phyloP scores from a whole-genome alignment of 2,329 filamentous ascomycete species.

The Trichoderma oligosporum region DNA sequence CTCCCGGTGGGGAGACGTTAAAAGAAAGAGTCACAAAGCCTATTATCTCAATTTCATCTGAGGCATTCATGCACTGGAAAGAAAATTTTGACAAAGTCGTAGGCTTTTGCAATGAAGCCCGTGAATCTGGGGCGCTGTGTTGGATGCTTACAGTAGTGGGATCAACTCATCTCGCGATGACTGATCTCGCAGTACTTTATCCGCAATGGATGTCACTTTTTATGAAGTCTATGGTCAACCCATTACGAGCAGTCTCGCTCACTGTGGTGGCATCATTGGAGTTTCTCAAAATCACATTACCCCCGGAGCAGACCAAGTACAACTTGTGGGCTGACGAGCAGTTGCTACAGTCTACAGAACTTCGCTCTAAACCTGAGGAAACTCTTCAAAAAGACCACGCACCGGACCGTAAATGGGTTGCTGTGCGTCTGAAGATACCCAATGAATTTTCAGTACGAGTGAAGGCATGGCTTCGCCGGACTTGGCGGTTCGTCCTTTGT shows the following conservation, averaged over 20 bases:
- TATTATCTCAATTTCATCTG: constrained; percentile 60
- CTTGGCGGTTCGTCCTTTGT: constrained; percentile 23
- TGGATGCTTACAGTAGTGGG: constrained; percentile 55
- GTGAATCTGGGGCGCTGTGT: constrained; percentile 41
- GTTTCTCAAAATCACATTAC: constrained; percentile 55
- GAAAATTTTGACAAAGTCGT: constrained; percentile 58
- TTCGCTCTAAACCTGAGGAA: constrained; percentile 37
- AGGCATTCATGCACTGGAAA: constrained; percentile 69
- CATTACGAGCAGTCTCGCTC: constrained; percentile 58
- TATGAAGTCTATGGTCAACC: constrained; percentile 61
- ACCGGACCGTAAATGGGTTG: constrained; percentile 57
- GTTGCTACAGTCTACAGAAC: constrained; percentile 42
- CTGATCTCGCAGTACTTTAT: constrained; percentile 64
- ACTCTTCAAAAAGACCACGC: constrained; percentile 49
- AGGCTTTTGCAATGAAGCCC: constrained; percentile 54
- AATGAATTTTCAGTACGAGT: constrained; percentile 54
- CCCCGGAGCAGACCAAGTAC: constrained; percentile 44
- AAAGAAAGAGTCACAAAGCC: constrained; percentile 48
- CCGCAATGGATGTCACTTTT: constrained; percentile 54
- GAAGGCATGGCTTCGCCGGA: constrained; percentile 41
- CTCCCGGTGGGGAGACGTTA: constrained; percentile 40
- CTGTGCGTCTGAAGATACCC: constrained; percentile 52
- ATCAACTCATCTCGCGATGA: constrained; percentile 62
- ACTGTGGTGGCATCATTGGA: constrained; percentile 61
- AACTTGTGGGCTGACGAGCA: constrained; percentile 52